A percentile compares a stretch with the other conserved stretches of the same genome.
Evolutionary conservation across 139 green algal genomes (phyloP).

Genomic region (Chlorella sp.): DNA sequence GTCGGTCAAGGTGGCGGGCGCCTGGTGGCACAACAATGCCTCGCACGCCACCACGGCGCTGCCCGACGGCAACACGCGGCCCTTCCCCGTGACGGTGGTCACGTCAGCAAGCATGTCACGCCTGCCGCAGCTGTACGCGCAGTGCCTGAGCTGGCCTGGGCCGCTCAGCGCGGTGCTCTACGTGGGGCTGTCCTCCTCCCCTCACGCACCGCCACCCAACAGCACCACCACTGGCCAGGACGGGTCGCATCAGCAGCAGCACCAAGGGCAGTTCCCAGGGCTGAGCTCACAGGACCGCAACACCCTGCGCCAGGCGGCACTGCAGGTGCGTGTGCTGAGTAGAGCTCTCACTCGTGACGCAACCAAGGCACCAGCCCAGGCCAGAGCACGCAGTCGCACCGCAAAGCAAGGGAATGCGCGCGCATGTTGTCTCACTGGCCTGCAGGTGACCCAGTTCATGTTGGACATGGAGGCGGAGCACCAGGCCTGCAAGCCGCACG

Average conservation of each 20-base stretch:
- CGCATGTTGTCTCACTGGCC: background rate
- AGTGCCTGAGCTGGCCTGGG: background rate
- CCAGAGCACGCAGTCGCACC: background rate
- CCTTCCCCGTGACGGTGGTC: background rate
- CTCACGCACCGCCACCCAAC: background rate
- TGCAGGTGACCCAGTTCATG: background rate
- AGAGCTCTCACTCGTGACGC: too few species aligned
- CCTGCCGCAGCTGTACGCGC: background rate
- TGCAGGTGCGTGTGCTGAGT: too few species aligned
- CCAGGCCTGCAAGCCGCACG: background rate
- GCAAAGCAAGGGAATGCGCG: background rate
- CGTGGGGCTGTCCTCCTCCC: background rate
- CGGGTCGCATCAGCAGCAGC: background rate
- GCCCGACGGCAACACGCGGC: too few species aligned
- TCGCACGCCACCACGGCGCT: too few species aligned
- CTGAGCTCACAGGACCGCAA: background rate
- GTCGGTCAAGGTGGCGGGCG: too few species aligned
- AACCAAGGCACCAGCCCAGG: background rate
- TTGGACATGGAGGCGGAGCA: background rate
- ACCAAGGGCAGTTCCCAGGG: background rate
- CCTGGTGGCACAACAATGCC: too few species aligned
- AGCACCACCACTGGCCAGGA: background rate
- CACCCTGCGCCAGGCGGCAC: background rate
- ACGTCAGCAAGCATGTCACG: background rate
- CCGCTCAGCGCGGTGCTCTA: background rate